phyloP scores from a whole-genome alignment of 2,329 filamentous ascomycete genomes.

The Thelonectria discophora region DNA sequence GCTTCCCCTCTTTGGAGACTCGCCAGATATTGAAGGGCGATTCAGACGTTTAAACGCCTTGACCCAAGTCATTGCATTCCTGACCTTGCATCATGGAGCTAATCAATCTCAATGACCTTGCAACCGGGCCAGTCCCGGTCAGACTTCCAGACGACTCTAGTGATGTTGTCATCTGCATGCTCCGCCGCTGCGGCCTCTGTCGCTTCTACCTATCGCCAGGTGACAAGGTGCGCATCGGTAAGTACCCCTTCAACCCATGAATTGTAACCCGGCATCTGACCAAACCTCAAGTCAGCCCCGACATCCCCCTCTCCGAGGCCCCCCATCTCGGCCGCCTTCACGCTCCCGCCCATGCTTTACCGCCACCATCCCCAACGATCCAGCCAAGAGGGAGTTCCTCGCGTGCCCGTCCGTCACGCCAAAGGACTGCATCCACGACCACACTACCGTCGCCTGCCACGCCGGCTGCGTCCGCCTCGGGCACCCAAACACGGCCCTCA shows the following conservation, averaged over 20 bases:
- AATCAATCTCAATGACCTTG: too few relatives aligned
- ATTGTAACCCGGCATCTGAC: neutral
- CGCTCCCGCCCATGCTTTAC: too few relatives aligned
- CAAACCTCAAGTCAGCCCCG: neutral
- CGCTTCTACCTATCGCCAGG: conserved; percentile 1
- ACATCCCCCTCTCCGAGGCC: neutral
- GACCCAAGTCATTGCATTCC: neutral
- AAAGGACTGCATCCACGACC: neutral
- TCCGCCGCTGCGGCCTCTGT: conserved; percentile 12
- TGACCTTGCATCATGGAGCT: too few relatives aligned
- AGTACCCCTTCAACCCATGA: neutral
- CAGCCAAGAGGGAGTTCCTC: neutral
- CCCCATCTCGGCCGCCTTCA: neutral
- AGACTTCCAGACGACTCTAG: too few relatives aligned
- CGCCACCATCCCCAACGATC: too few relatives aligned
- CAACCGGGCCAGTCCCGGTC: too few relatives aligned
- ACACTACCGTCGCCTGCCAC: conserved; percentile 1
- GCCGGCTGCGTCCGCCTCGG: neutral
- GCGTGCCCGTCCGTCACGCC: neutral
- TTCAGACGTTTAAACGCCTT: neutral
- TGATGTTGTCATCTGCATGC: conserved; percentile 4
- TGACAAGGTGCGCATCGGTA: conserved; percentile 3
- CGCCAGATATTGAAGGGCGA: neutral
- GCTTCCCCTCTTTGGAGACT: neutral
- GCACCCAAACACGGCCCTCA: neutral